These are phyloP conservation scores for Boechera divaricarpa DNA, from an alignment of 345 rosid genomes.

Conservation along the genomic window DNA sequence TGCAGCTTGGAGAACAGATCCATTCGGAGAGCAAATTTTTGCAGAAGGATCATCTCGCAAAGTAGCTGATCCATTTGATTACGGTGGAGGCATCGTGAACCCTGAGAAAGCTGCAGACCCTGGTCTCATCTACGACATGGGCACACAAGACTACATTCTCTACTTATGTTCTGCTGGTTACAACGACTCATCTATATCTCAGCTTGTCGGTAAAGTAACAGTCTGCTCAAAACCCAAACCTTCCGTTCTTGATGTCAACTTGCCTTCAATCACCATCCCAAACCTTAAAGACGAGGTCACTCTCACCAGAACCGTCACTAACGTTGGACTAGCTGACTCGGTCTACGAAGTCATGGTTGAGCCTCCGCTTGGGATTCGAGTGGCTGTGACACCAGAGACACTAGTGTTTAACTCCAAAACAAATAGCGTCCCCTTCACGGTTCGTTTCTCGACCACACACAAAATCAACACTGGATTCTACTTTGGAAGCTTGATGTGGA, in stretches of 20 bases:
- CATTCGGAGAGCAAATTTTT: conserved; percentile 46
- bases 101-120: conserved; percentile 62
- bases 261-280: conserved; percentile 56
- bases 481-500: conserved; percentile 57
- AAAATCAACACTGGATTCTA: conserved; percentile 50
- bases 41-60: conserved; percentile 52
- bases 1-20: conserved; percentile 52
- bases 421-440: conserved; percentile 41
- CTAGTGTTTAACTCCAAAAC: conserved; percentile 39
- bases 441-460: conserved; percentile 42
- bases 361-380: conserved; percentile 44
- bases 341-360: conserved; percentile 43
- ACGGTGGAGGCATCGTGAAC: conserved; percentile 69
- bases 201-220: conserved; percentile 46
- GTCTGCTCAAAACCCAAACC: conserved; percentile 40
- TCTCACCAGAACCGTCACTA: conserved; percentile 54
- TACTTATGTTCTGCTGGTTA: conserved; percentile 56
- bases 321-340: conserved; percentile 51
- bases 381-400: conserved; percentile 38
- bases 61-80: conserved; percentile 60
- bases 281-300: conserved; percentile 31
- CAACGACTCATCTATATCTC: conserved; percentile 58
- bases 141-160: conserved; percentile 54
- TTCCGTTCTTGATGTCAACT: conserved; percentile 48
- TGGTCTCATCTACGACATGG: conserved; percentile 65